A percentile compares a stretch with the other conserved stretches of the same genome.
phyloP scores from a whole-genome alignment of 371 early-diverging fungal genomes.

The Mortierella sp. region DNA sequence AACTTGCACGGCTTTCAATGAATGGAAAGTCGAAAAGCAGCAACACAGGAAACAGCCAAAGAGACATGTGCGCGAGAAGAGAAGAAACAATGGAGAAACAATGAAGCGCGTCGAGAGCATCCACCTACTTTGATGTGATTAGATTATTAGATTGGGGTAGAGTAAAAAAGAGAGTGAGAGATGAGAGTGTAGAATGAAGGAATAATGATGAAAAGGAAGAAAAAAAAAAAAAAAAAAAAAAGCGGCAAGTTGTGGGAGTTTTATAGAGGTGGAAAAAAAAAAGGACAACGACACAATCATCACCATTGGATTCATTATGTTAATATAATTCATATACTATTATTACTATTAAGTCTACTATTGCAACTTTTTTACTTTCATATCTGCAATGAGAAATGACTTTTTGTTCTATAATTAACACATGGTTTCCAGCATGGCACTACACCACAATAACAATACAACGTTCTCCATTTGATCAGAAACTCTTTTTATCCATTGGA shows the following conservation, averaged over 20 bases:
- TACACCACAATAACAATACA: neutral
- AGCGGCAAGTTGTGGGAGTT: neutral
- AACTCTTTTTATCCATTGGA: neutral
- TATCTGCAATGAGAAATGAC: neutral
- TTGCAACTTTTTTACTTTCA: neutral
- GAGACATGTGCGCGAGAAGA: too few species aligned
- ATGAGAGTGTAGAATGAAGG: neutral
- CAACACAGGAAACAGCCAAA: too few species aligned
- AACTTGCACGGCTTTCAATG: neutral
- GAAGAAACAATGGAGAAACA: neutral
- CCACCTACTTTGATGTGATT: neutral
- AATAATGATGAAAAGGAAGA: neutral
- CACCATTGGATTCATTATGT: too few species aligned
- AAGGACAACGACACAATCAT: neutral
- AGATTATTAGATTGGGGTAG: neutral
- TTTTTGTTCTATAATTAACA: neutral
- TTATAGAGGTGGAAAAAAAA: neutral
- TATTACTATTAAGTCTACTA: too few species aligned
- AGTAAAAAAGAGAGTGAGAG: neutral
- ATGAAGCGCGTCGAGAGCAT: neutral
- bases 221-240: neutral
- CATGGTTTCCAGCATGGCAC: neutral
- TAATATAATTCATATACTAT: too few species aligned
- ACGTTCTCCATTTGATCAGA: neutral
- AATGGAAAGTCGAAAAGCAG: neutral